Conservation (phyloP, 371 early-diverging fungal genomes). For the Haplosporangium sp. region DNA sequence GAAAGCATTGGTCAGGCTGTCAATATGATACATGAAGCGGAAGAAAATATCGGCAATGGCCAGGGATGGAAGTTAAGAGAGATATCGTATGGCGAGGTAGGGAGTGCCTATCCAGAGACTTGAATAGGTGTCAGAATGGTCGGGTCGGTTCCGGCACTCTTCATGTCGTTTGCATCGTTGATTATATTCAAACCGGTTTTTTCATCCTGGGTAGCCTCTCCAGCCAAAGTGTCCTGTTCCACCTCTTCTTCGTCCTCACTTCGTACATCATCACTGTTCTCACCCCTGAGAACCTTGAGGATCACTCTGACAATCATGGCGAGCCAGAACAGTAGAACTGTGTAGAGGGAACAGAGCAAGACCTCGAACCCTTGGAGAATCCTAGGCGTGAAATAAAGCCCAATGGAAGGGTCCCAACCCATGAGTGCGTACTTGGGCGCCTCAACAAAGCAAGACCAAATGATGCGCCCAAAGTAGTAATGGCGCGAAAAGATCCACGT, state of each 20-base stretch:
- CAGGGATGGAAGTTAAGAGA: background rate
- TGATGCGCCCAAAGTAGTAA: conserved; percentile 65
- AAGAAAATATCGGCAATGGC: too few species aligned
- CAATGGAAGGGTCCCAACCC: conserved; percentile 76
- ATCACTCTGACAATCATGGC: conserved; percentile 77
- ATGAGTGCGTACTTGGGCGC: conserved; percentile 59
- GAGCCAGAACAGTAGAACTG: conserved; percentile 83
- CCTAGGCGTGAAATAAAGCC: conserved; percentile 65
- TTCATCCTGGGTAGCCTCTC: background rate
- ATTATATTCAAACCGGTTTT: background rate
- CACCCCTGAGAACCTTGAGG: conserved; percentile 69
- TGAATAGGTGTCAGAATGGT: too few species aligned
- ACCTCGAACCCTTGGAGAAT: conserved; percentile 66
- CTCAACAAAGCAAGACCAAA: conserved; percentile 66
- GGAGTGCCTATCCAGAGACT: background rate
- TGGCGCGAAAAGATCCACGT: conserved; percentile 87
- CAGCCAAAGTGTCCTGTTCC: conserved; percentile 11
- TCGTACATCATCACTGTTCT: conserved; percentile 77
- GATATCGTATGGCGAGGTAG: background rate
- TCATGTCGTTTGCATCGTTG: background rate
- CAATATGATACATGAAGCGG: too few species aligned
- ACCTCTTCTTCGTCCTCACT: conserved; percentile 69
- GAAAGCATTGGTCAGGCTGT: too few species aligned
- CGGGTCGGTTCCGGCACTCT: background rate
- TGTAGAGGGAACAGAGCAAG: conserved; percentile 70